phyloP scores from a whole-genome alignment of 441 rosid species.

The Populus hybrid region DNA sequence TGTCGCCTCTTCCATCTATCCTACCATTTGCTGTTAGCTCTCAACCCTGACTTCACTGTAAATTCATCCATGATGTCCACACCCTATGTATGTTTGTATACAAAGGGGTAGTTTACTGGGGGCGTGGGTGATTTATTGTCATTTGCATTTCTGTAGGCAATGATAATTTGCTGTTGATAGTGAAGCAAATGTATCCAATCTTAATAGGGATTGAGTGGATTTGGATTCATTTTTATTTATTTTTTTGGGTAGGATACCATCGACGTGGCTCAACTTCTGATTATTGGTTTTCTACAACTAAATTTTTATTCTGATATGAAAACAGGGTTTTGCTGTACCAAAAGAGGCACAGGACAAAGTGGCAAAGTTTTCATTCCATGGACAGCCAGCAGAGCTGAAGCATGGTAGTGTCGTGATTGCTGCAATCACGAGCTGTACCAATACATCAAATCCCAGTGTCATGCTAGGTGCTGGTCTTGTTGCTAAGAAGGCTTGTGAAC shows the following conservation, averaged over 20 bases:
- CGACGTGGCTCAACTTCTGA: not conserved
- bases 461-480: slow-evolving; percentile 99
- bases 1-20: not conserved
- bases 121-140: no score
- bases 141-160: not conserved
- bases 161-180: no score
- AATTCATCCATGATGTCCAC: not conserved
- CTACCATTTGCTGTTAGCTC: not conserved
- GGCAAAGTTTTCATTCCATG: slow-evolving; percentile 77
- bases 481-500: slow-evolving; percentile 95
- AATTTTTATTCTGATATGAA: slow-evolving; percentile 3
- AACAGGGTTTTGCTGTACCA: slow-evolving; percentile 92
- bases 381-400: slow-evolving; percentile 84
- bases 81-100: not conserved
- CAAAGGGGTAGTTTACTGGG: no score
- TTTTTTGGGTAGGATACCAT: not conserved
- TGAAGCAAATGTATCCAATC: no score
- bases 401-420: slow-evolving; percentile 99
- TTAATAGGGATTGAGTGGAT: not conserved
- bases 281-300: slow-evolving; percentile 3
- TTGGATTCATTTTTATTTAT: not conserved
- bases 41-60: not conserved
- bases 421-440: slow-evolving; percentile 98
- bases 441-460: slow-evolving; percentile 98
- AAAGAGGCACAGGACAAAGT: slow-evolving; percentile 79